A percentile compares a stretch with the other conserved stretches of the same genome.
Conservation (phyloP, 805 yeast genomes). For the Candida broadrunensis region DNA sequence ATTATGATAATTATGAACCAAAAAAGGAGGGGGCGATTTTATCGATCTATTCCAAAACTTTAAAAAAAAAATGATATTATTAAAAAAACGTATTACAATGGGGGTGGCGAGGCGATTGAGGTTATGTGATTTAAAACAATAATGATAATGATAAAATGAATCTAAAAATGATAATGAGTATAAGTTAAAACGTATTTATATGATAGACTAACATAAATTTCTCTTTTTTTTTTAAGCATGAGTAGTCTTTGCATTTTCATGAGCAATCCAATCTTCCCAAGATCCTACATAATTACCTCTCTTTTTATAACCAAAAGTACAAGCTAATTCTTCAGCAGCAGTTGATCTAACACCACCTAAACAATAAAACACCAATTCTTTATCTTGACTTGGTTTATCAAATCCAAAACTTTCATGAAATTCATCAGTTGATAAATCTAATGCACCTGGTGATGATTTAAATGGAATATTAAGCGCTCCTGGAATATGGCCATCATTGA, state of each 20-base stretch:
- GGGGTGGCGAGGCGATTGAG: no score
- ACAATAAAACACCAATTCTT: slow-evolving; percentile 85
- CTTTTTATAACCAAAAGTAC: slow-evolving; percentile 80
- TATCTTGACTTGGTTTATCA: slow-evolving; percentile 66
- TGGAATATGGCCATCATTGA: slow-evolving; percentile 73
- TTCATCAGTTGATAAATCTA: slow-evolving; percentile 74
- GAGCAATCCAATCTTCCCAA: slow-evolving; percentile 74
- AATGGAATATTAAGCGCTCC: slow-evolving; percentile 83
- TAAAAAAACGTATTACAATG: no score
- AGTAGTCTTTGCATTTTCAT: slow-evolving; percentile 20
- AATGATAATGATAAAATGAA: no score
- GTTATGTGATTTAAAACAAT: no score
- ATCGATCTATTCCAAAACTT: no score
- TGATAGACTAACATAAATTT: no score
- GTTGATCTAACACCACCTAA: slow-evolving; percentile 89
- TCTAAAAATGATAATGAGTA: no score
- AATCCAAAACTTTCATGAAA: slow-evolving; percentile 80
- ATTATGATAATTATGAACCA: no score
- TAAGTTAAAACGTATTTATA: no score
- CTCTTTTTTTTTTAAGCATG: no score
- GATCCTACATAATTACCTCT: slow-evolving; percentile 88
- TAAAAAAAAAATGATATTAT: no score
- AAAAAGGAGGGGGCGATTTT: no score
- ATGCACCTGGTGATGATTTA: slow-evolving; percentile 89
- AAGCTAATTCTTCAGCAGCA: slow-evolving; percentile 88